phyloP scores from a whole-genome alignment of 176 grass and related monocot species.

The Saccharum officinarum region DNA sequence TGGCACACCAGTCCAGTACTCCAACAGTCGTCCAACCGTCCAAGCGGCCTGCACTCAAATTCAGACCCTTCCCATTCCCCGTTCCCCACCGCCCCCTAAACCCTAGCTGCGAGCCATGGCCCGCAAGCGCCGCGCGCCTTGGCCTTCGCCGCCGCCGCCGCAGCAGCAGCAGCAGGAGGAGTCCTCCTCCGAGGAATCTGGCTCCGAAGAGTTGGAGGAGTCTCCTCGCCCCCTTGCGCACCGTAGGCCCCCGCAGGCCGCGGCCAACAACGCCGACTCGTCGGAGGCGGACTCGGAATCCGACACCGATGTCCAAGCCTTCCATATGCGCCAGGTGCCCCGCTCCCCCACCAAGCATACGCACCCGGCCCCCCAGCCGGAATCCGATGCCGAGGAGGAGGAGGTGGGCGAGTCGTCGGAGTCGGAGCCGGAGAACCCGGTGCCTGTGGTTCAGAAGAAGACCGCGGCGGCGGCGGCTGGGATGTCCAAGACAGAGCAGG shows the following conservation, averaged over 20 bases:
- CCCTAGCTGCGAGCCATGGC: conserved; percentile 39
- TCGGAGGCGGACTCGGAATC: neutral
- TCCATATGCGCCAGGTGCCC: conserved; percentile 20
- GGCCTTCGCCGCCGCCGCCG: conserved; percentile 26
- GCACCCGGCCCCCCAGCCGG: neutral
- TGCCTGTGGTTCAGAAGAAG: conserved; percentile 4
- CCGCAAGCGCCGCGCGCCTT: conserved; percentile 28
- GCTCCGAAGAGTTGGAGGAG: neutral
- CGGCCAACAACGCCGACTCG: neutral
- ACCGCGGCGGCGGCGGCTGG: neutral
- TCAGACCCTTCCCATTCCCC: neutral
- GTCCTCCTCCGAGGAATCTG: neutral
- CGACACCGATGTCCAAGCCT: neutral
- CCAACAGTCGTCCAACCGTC: too few species aligned
- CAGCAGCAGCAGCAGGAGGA: neutral
- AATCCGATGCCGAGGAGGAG: neutral
- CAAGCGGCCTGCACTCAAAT: too few species aligned
- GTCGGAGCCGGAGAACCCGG: neutral
- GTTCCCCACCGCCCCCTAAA: neutral
- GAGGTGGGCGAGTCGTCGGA: neutral
- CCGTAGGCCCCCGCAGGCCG: neutral
- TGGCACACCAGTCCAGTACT: too few species aligned
- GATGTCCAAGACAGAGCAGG: neutral
- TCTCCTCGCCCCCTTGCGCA: neutral
- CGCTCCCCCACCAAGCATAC: neutral